phyloP scores from a whole-genome alignment of 148 eudicot genomes.

The Salicornia ramosissima region DNA sequence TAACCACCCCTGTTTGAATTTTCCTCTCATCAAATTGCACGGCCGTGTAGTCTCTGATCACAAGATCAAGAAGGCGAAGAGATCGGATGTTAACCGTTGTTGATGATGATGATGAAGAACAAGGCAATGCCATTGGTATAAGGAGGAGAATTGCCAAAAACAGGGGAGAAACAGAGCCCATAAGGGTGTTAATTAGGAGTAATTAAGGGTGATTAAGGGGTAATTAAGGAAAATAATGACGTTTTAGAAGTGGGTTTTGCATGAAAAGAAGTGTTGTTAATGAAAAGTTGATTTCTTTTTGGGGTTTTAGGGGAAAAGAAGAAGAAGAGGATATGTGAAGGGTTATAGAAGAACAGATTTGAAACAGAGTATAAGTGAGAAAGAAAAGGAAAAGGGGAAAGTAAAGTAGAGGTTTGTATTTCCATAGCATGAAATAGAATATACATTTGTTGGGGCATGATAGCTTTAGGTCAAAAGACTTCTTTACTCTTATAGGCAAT shows the following conservation, averaged over 20 bases:
- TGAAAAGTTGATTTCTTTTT: constrained; percentile 19
- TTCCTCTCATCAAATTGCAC: constrained; percentile 28
- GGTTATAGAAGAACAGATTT: constrained; percentile 13
- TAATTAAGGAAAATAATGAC: constrained; percentile 3
- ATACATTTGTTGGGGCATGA: constrained; percentile 20
- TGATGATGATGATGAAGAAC: constrained; percentile 17
- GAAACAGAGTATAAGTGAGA: constrained; percentile 12
- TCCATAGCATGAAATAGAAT: constrained; percentile 8
- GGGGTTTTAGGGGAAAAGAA: constrained; percentile 11
- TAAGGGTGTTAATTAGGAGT: constrained; percentile 19
- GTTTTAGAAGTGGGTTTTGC: constrained; percentile 16
- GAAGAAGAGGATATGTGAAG: constrained; percentile 21
- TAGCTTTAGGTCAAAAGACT: constrained; percentile 25
- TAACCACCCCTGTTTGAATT: constrained; percentile 50
- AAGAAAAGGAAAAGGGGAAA: constrained; percentile 16
- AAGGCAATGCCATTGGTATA: constrained; percentile 24
- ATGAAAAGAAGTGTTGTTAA: constrained; percentile 14
- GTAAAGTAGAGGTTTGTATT: constrained; percentile 33
- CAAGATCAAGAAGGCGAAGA: constrained; percentile 61
- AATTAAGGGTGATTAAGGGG: neutral
- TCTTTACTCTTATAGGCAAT: constrained; percentile 22
- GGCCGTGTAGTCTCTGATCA: constrained; percentile 70
- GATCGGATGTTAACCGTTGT: constrained; percentile 43
- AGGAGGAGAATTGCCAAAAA: constrained; percentile 31
- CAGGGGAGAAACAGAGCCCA: constrained; percentile 46